Evolutionary conservation across 768 basidiomycete genomes (phyloP).

Genomic region (Tulasnella sp.): DNA sequence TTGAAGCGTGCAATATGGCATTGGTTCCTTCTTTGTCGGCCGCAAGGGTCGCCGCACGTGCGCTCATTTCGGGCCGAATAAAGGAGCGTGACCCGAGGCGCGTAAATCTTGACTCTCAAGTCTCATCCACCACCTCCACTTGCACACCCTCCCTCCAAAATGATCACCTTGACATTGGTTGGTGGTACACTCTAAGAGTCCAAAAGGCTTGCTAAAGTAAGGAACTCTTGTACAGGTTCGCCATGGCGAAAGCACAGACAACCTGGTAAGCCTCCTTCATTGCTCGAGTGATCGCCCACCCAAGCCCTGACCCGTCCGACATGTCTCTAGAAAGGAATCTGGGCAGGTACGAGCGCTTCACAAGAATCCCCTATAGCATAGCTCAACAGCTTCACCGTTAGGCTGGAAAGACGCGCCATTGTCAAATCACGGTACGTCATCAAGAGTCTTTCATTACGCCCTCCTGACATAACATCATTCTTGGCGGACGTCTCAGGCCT

Average conservation of each 20-base stretch:
- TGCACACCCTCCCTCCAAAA: neutral
- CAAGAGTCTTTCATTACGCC: neutral
- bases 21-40: neutral
- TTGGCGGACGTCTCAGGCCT: neutral
- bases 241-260: slow-evolving; percentile 36
- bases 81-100: neutral
- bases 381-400: slow-evolving; percentile 6
- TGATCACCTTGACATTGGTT: slow-evolving; percentile 34
- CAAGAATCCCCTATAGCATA: neutral
- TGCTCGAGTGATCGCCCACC: neutral
- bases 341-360: slow-evolving; percentile 26
- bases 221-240: slow-evolving; percentile 18
- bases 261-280: slow-evolving; percentile 22
- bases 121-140: slow-evolving; percentile 19
- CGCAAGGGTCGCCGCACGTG: neutral
- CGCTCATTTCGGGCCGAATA: neutral
- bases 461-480: neutral
- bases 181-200: neutral
- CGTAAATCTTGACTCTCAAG: slow-evolving; percentile 20
- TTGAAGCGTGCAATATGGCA: neutral
- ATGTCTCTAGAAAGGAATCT: slow-evolving; percentile 24
- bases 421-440: slow-evolving; percentile 43
- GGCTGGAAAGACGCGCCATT: slow-evolving; percentile 46
- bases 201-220: neutral
- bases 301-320: neutral